Conservation (phyloP, 352 stramenopile genomes). For the Phytopythium montanum region DNA sequence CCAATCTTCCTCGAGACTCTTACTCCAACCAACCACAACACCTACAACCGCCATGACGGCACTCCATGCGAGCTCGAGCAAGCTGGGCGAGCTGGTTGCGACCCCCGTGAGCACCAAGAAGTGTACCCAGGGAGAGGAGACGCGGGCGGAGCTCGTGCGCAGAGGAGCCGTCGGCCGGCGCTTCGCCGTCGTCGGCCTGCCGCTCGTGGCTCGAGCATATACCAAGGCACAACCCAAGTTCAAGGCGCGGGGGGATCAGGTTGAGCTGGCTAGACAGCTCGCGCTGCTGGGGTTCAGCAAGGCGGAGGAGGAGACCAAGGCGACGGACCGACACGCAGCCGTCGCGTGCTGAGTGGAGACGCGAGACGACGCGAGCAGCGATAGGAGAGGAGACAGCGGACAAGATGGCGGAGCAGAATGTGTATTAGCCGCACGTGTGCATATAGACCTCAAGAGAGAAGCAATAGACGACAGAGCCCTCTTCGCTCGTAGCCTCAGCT, state of each 20-base stretch:
- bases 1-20: background rate
- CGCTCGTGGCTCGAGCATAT: background rate
- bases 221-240: background rate
- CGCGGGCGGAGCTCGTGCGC: constrained; percentile 23
- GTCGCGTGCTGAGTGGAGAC: background rate
- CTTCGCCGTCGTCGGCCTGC: constrained; percentile 22
- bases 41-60: constrained; percentile 1
- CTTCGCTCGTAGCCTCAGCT: background rate
- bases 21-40: background rate
- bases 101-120: background rate
- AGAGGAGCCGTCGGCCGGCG: constrained; percentile 34
- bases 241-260: background rate
- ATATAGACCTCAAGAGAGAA: background rate
- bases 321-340: background rate
- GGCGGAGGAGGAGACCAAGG: background rate
- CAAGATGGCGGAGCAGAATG: background rate
- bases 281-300: background rate
- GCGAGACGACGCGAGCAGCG: background rate
- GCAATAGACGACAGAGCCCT: background rate
- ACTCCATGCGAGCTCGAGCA: background rate
- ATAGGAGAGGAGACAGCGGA: too few relatives aligned
- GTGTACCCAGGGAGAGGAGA: constrained; percentile 10
- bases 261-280: background rate
- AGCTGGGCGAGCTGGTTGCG: background rate
- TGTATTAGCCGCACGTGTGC: background rate